phyloP scores from a whole-genome alignment of 805 yeast genomes.

The Wickerhamiella galacta region DNA sequence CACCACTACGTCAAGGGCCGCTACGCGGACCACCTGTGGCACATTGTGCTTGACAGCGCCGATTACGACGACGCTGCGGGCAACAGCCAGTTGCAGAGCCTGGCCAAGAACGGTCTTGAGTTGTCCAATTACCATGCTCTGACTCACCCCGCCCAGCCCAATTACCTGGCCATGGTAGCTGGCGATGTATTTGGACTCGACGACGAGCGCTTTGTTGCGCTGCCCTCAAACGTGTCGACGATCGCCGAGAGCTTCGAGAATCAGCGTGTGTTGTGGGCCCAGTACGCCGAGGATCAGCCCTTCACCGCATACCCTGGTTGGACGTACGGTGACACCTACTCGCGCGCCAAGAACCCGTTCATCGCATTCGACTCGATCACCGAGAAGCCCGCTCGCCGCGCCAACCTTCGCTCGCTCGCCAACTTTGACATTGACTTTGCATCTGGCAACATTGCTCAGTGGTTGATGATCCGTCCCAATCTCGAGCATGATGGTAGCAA shows the following conservation, averaged over 20 bases:
- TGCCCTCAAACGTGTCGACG: slow-evolving; percentile 32
- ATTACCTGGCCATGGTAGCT: slow-evolving; percentile 32
- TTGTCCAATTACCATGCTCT: slow-evolving; percentile 36
- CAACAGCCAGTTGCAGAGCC: slow-evolving; percentile 28
- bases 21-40: slow-evolving; percentile 18
- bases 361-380: slow-evolving; percentile 28
- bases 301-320: slow-evolving; percentile 36
- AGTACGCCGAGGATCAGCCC: slow-evolving; percentile 37
- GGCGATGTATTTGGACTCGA: slow-evolving; percentile 36
- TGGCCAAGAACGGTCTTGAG: slow-evolving; percentile 29
- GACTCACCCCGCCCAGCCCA: slow-evolving; percentile 40
- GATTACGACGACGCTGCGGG: slow-evolving; percentile 34
- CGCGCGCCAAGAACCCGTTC: slow-evolving; percentile 38
- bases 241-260: slow-evolving; percentile 33
- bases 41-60: slow-evolving; percentile 37
- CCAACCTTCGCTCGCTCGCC: slow-evolving; percentile 33
- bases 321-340: slow-evolving; percentile 25
- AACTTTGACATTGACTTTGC: slow-evolving; percentile 27
- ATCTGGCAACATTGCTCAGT: slow-evolving; percentile 31
- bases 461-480: slow-evolving; percentile 37
- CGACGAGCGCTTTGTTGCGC: slow-evolving; percentile 28
- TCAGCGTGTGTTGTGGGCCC: slow-evolving; percentile 34
- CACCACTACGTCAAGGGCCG: slow-evolving; percentile 19
- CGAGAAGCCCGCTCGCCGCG: slow-evolving; percentile 23
- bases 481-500: slow-evolving; percentile 39